Base-by-base conservation (phyloP, 2,329 filamentous ascomycete genomes). In the Coniochaeta prunicola region DNA sequence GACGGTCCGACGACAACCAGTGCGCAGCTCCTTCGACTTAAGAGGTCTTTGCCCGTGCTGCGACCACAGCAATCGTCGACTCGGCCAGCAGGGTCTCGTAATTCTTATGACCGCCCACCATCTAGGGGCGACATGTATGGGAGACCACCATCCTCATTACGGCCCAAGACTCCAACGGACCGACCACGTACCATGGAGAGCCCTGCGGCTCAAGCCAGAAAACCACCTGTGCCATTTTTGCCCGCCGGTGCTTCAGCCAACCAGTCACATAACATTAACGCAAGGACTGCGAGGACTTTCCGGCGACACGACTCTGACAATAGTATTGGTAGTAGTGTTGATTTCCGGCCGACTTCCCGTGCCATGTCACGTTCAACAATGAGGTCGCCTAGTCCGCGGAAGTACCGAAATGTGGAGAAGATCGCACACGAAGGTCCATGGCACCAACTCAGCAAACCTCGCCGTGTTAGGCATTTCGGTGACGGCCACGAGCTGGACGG, bases 401-500 rank as follows among this genome's bases (percentile, higher is more conserved):
- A 78, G 61, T 73, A 65, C 64, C 78, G 72, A 55, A 74, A 71
- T 53, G 64, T 64, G 3, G 75, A 77, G 59, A 76, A 74, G 64
- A 64, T 71, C 54, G 69, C 70, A 10, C 68, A 72, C 42, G 81
- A 80, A 53, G 80, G 80, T 40, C 74, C 75, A 5, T 83, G 80
- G 77, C 85, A 88, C 64, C 86, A 88, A 53, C 75, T 96, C 60
- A 92, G 84, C 62, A 89, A 87, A 70, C 91, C 91, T 3, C 80
- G 84, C 36, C 80, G 85, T 42, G 79, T 80, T 60, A 82, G 86
- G 53, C 85, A 90, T 66, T 99, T 96, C 74, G 94, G 94, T 13
- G 91, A 97, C 71, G 94, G 94, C 17, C 89, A 88, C 61, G 94
- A 99, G 73, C 80, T 99, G 34, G 93, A 97, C 65, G 86, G 83